Evolutionary conservation across 192 early-diverging fungal genomes (phyloP), one percentile per base, ranked within the genome.

Genomic region (Umbelopsis isabellina): DNA sequence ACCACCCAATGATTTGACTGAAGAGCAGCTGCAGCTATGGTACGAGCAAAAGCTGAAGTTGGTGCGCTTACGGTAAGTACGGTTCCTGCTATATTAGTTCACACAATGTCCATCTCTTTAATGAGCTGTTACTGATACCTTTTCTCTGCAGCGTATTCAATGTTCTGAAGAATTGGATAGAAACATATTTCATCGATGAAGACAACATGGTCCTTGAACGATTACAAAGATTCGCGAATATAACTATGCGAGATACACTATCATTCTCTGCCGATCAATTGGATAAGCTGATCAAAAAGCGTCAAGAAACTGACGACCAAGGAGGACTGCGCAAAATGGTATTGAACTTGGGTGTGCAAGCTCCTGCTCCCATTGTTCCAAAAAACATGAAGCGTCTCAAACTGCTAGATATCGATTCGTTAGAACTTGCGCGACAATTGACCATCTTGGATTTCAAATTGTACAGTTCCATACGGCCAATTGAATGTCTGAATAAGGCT

Each of bases 161-260:
- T 74, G 85, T 97, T 44, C 84, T 98, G 74, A 99, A 97, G 80
- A 90, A 83, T n/a, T 99, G 97, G 97, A 79, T 98, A 9, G 97
- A 99, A 81, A 88, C 84, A 69, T 93, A 98, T 76, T 94, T 91
- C 72, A 87, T 88, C 74, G 90, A 92, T 66, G 83, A 84, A 7
- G 94, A 96, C 72, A 80, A 84, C 0, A 70, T 84, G 46, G 87
- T 85, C 30, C 78, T 99, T 35, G 85, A 86, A 52, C 79, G 80
- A 70, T 86, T 98, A 52, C 84, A 86, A 37, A 80, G 88, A 27
- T 95, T 99, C 80, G 75, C 80, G 4, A 84, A 84, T 33, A 88
- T 82, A 20, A 80, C 79, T 18, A 92, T 96, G 86, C 84, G 86
- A 33, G 88, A 91, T 20, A 81, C 86, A n/a, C 87, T 91, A 81